Evolutionary conservation across 139 green algal species (phyloP).

Genomic region (Penium margaritaceum): DNA sequence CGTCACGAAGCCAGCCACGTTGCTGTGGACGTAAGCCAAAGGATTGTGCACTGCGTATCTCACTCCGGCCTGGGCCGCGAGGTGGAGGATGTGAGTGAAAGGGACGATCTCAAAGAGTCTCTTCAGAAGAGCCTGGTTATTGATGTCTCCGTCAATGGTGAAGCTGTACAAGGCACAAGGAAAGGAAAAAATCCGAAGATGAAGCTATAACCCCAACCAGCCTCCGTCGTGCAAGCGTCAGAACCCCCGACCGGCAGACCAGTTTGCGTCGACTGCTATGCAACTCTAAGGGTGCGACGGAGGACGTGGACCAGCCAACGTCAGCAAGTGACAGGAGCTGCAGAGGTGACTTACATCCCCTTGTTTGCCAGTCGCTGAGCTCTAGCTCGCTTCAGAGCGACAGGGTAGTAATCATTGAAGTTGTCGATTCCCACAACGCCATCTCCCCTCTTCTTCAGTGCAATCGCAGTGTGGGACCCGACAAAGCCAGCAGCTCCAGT

Average conservation of each 20-base stretch:
- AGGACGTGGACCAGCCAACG: too few relatives aligned
- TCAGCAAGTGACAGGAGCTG: too few relatives aligned
- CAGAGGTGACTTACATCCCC: conserved; percentile 36
- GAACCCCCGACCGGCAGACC: too few relatives aligned
- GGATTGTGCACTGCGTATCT: conserved; percentile 67
- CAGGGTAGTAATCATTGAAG: conserved; percentile 75
- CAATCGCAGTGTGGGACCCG: conserved; percentile 54
- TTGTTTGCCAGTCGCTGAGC: conserved; percentile 35
- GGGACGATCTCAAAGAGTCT: conserved; percentile 56
- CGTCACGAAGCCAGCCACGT: conserved; percentile 61
- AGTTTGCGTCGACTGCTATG: too few relatives aligned
- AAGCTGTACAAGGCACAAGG: conserved; percentile 16
- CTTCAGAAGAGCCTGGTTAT: conserved; percentile 52
- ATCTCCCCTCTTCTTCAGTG: conserved; percentile 49
- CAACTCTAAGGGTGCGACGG: too few relatives aligned
- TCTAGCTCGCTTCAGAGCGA: conserved; percentile 59
- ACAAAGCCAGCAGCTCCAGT: conserved; percentile 58
- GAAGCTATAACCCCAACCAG: too few relatives aligned
- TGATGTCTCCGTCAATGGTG: conserved; percentile 63
- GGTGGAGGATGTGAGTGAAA: conserved; percentile 71
- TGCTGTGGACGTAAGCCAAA: conserved; percentile 61
- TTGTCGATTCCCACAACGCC: conserved; percentile 71
- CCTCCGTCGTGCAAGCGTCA: too few relatives aligned
- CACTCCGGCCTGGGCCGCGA: conserved; percentile 71
- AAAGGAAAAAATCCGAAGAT: not conserved